Evolutionary conservation across 345 rosid genomes (phyloP), one percentile per base, ranked within the genome.

Genomic region (Tarenaya hassleriana): DNA sequence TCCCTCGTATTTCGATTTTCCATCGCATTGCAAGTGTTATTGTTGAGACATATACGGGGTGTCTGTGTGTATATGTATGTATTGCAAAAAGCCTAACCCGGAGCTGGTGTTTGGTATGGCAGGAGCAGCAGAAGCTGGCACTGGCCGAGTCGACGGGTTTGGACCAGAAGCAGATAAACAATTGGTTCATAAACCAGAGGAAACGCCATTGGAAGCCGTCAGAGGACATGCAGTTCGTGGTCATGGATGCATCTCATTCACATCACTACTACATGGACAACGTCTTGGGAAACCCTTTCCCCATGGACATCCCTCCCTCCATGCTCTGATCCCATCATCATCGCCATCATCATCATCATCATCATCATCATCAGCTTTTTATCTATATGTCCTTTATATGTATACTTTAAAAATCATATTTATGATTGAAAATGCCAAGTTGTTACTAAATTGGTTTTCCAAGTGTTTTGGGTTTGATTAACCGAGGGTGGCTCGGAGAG

Each of bases 171-270:
- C 98, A 92, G 57, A 94, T 88, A 54, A 94, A 88, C 79, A 94
- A 94, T 69, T 94, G 99, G 99, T 94, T 94, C 75, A 94, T 94
- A 50, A 94, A 94, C 62, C 99, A 94, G 61, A 83, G 97, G 73
- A 94, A 88, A 62, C 68, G 99, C n/a, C 99, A 88, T 66, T 94
- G 99, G 99, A 94, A 86, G 66, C 99, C 99, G 0, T 73, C 92
- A 0, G 99, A 94, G 63, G 97, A 94, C 37, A 86, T 88, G 97
- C 96, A 86, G 64, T 79, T 83, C 40, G 87, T 86, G 56, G 92
- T 84, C 53, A 86, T 88, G 92, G 97, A 88, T 54, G 84, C 84
- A 3, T 47, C 84, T 0, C 83, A 78, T 56, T 87, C 87, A 11
- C 92, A 82, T 42, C 71, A 67, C 47, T 83, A 80, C 60, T 86